Percentiles rank a stretch among this genome's conserved stretches.
Evolutionary conservation across 345 rosid species (phyloP).

Genomic region (Microcos paniculata): DNA sequence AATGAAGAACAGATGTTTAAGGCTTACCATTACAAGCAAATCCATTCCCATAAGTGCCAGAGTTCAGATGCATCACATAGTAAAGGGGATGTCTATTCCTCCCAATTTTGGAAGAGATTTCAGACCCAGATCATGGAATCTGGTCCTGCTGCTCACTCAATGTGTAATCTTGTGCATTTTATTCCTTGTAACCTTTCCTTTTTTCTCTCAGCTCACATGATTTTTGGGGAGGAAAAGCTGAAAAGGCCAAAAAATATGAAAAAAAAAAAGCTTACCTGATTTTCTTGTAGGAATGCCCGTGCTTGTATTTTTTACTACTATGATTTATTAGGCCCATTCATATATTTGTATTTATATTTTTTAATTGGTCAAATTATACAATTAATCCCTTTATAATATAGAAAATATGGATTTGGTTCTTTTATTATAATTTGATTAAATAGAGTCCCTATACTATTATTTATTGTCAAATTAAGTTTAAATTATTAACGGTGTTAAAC

Average conservation of each 20-base stretch:
- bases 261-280: background rate
- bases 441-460: too few relatives aligned
- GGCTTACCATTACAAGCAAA: background rate
- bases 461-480: too few relatives aligned
- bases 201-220: constrained; percentile 14
- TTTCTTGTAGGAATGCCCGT: background rate
- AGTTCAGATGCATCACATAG: constrained; percentile 1
- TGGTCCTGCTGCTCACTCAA: constrained; percentile 14
- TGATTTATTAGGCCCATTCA: background rate
- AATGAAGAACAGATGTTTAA: background rate
- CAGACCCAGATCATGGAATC: constrained; percentile 13
- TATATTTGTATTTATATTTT: background rate
- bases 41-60: background rate
- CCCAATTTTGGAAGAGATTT: constrained; percentile 17
- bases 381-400: too few relatives aligned
- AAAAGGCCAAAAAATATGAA: background rate
- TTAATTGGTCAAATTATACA: too few relatives aligned
- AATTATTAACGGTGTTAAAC: too few relatives aligned
- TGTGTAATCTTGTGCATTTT: constrained; percentile 19
- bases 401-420: too few relatives aligned
- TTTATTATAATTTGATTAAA: too few relatives aligned
- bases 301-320: constrained; percentile 1
- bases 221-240: background rate
- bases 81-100: background rate
- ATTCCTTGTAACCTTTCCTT: background rate